Evolutionary conservation across 768 basidiomycete genomes (phyloP).

Genomic region (Naganishia antarctica): DNA sequence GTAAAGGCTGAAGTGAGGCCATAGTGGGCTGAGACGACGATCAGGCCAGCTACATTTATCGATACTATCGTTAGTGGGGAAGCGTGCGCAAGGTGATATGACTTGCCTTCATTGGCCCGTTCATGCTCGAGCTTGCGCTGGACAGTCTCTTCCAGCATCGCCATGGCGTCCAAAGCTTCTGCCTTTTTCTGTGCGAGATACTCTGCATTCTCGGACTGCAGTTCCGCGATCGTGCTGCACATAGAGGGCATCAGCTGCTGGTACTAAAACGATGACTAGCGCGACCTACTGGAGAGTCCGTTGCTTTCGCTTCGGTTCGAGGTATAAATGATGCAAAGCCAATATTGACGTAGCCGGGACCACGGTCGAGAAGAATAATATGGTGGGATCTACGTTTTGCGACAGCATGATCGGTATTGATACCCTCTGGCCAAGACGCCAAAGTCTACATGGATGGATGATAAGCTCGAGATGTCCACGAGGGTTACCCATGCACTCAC

Average conservation of each 20-base stretch:
- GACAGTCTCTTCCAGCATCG: constrained; percentile 65
- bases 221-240: constrained; percentile 62
- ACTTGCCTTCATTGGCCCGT: constrained; percentile 62
- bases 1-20: constrained; percentile 54
- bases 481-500: constrained; percentile 26
- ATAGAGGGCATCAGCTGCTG: constrained; percentile 14
- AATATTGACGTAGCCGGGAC: constrained; percentile 47
- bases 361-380: constrained; percentile 44
- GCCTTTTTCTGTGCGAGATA: constrained; percentile 61
- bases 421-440: constrained; percentile 50
- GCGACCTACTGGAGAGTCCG: constrained; percentile 40
- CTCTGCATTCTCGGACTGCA: constrained; percentile 61
- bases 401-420: constrained; percentile 47
- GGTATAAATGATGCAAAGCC: constrained; percentile 47
- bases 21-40: constrained; percentile 71
- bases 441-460: constrained; percentile 34
- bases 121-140: constrained; percentile 63
- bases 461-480: not conserved
- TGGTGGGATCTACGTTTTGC: constrained; percentile 41
- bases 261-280: constrained; percentile 19
- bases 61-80: not conserved
- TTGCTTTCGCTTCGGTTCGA: constrained; percentile 44
- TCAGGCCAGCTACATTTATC: constrained; percentile 56
- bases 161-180: constrained; percentile 62
- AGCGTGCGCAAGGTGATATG: no score